These are phyloP conservation scores for Mucor saturninus DNA, from an alignment of 371 early-diverging fungal species.

Conservation along the genomic window DNA sequence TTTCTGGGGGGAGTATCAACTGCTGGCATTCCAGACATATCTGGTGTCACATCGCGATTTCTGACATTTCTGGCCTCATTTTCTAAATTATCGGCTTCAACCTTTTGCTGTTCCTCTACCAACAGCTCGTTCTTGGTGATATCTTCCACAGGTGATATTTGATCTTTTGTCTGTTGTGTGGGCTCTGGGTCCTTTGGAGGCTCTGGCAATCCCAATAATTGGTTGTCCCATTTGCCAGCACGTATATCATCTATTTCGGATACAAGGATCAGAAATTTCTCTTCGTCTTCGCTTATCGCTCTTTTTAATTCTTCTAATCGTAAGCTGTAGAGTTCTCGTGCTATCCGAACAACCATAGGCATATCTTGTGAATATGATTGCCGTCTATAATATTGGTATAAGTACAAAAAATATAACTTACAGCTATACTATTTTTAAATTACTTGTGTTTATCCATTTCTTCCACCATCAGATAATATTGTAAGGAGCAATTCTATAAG, in stretches of 20 bases:
- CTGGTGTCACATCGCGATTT: not conserved
- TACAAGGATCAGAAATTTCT: conserved; percentile 51
- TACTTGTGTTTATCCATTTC: conserved; percentile 39
- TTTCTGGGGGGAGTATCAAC: no score
- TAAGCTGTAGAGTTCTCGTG: conserved; percentile 55
- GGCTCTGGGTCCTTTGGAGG: not conserved
- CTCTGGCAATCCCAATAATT: conserved; percentile 32
- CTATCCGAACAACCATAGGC: conserved; percentile 56
- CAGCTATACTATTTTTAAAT: not conserved
- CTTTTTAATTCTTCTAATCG: conserved; percentile 62
- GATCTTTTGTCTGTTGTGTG: not conserved
- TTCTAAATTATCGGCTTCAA: conserved; percentile 8
- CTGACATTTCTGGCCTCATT: conserved; percentile 6
- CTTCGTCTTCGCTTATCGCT: conserved; percentile 58
- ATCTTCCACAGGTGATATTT: not conserved
- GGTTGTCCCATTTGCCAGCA: conserved; percentile 63
- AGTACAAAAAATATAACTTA: not conserved
- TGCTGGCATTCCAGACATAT: not conserved
- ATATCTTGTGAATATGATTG: conserved; percentile 18
- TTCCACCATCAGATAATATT: conserved; percentile 41
- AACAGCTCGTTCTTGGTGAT: not conserved
- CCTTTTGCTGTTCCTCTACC: conserved; percentile 1
- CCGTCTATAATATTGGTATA: not conserved
- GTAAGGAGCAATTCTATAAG: conserved; percentile 39
- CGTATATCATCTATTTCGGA: conserved; percentile 65